A percentile compares a stretch with the other conserved stretches of the same genome.
Conservation (phyloP, 345 rosid species). For the Streptanthus diversifolius region DNA sequence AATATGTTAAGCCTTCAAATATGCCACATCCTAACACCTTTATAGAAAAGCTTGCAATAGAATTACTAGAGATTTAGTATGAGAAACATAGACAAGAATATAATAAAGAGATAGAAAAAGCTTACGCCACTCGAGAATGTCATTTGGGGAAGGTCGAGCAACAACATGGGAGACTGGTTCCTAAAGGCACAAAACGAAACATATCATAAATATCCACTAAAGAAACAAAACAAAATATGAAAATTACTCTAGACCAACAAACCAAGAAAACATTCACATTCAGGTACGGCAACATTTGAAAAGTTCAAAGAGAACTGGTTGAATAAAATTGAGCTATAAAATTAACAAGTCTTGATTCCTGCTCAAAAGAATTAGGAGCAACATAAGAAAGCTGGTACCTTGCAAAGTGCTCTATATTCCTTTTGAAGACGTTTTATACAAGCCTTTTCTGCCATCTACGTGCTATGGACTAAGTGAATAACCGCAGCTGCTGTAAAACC, state of each 20-base stretch:
- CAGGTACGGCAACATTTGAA: not conserved
- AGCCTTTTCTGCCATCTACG: slow-evolving; percentile 80
- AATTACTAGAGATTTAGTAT: not conserved
- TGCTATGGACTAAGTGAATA: not conserved
- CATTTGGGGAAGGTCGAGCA: slow-evolving; percentile 88
- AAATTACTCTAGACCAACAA: not conserved
- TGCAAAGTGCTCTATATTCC: slow-evolving; percentile 95
- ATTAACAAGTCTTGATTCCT: not conserved
- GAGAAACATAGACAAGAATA: not conserved
- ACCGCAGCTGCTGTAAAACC: slow-evolving; percentile 2
- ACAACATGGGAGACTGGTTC: slow-evolving; percentile 92
- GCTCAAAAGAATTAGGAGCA: not conserved
- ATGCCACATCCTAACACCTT: slow-evolving; percentile 4
- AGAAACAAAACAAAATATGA: slow-evolving; percentile 2
- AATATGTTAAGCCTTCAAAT: slow-evolving; percentile 1
- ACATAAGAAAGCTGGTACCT: slow-evolving; percentile 40
- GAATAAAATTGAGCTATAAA: not conserved
- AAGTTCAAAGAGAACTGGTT: not conserved
- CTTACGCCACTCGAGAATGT: slow-evolving; percentile 99
- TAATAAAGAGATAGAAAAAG: slow-evolving; percentile 10
- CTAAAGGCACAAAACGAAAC: slow-evolving; percentile 45
- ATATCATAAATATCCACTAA: slow-evolving; percentile 3
- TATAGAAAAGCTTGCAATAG: not conserved
- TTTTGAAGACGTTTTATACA: slow-evolving; percentile 93
- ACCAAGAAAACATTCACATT: slow-evolving; percentile 3